A percentile compares a stretch with the other conserved stretches of the same genome.
phyloP scores from a whole-genome alignment of 2,329 filamentous ascomycete genomes.

The Fusarium metavorans region DNA sequence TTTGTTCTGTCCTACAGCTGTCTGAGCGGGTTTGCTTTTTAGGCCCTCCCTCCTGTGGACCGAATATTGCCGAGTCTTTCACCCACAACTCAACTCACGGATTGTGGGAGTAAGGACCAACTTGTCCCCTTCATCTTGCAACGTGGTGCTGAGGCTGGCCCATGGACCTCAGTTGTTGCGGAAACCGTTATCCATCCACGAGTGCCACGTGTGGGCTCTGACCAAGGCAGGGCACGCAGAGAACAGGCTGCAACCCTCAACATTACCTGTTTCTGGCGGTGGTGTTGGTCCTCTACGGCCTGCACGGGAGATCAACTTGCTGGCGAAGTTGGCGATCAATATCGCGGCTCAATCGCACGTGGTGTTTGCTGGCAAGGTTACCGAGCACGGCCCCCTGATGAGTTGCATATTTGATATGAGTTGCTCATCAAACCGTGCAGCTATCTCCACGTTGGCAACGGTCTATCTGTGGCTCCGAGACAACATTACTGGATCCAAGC shows the following conservation, averaged over 20 bases:
- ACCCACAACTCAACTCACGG: neutral
- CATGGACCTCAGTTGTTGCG: conserved; percentile 14
- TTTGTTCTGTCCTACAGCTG: neutral
- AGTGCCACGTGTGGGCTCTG: conserved; percentile 8
- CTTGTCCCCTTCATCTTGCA: conserved; percentile 23
- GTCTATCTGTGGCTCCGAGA: conserved; percentile 14
- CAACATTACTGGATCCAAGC: conserved; percentile 5
- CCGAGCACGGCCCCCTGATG: conserved; percentile 28
- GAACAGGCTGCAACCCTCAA: neutral
- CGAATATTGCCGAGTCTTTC: conserved; percentile 30
- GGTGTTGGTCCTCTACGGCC: neutral
- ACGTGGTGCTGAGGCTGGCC: conserved; percentile 30
- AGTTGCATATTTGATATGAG: conserved; percentile 35
- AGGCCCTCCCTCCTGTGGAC: neutral
- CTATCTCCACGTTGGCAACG: conserved; percentile 29
- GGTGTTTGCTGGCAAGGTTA: conserved; percentile 27
- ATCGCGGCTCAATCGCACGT: conserved; percentile 23
- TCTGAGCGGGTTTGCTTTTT: conserved; percentile 2
- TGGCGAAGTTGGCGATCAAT: neutral
- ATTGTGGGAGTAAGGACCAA: conserved; percentile 19
- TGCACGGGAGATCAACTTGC: neutral
- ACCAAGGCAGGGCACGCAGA: neutral
- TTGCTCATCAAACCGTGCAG: conserved; percentile 34
- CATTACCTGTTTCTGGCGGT: conserved; percentile 2
- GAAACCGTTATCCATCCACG: conserved; percentile 17